Base-by-base conservation (phyloP, 176 grass and related monocot species). In the Alloteropsis semialata region DNA sequence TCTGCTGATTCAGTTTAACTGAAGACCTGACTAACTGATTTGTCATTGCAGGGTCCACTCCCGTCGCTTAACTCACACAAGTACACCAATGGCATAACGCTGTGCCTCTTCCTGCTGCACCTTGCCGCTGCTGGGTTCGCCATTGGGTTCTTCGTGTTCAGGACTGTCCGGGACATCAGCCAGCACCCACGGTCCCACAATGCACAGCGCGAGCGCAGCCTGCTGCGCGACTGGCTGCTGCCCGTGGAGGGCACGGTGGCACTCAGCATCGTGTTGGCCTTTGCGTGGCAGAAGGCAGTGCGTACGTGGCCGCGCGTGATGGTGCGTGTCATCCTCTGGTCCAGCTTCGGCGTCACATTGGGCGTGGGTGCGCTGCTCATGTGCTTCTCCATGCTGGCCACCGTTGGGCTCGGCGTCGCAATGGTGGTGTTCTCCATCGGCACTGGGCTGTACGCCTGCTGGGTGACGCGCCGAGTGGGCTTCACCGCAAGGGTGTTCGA, bases 221-320 rank as follows among this genome's bases (percentile, higher is more conserved):
- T 92, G 11, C 91, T 99, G 58, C 79, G 84, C 0, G 55, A 76
- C 32, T 99, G 96, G 96, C 89, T 99, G 29, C 96, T 87, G 5
- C 93, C 96, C 14, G 82, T 99, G 67, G 96, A 96, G 82, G 88
- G 89, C 30, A 75, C 96, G 0, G 91, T 87, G 17, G 83, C 56
- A 65, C 89, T 99, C 56, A 92, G 93, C 83, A 96, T 99, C 70
- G 36, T 90, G 16, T 77, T 96, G 75, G 93, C 96, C 1, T 99
- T 99, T 74, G 81, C 87, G 10, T 99, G 96, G 96, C 96, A 94
- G 93, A 99, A 94, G 82, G 89, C 93, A 2, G 89, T 99, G 57
- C 96, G 93, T 0, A 61, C 48, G 51, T 96, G 91, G 91, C 93
- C 96, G 1, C 37, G 17, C 8, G 69, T 81, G 32, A 99, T 99